Evolutionary conservation across 208 protist species (phyloP).

Genomic region (Crithidia fasciculata): DNA sequence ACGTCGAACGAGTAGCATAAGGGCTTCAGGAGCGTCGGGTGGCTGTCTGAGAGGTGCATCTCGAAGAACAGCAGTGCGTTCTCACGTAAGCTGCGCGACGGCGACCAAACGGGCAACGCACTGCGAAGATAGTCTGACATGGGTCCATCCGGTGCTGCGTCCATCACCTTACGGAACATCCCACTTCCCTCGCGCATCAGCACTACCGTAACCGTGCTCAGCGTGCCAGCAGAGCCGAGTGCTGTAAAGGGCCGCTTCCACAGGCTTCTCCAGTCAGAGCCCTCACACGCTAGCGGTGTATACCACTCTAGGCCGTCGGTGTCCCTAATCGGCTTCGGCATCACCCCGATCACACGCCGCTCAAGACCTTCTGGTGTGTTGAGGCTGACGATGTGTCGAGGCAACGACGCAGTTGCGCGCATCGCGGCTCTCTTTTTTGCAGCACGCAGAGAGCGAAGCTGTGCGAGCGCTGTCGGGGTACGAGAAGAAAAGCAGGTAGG

Average conservation of each 20-base stretch:
- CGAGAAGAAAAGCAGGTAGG: too few species aligned
- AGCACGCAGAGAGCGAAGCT: not conserved
- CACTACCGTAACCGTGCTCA: conserved; percentile 4
- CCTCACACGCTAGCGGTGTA: not conserved
- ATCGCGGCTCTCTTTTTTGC: too few species aligned
- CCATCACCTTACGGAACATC: not conserved
- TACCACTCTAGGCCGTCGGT: conserved; percentile 8
- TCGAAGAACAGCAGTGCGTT: too few species aligned
- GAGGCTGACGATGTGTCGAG: too few species aligned
- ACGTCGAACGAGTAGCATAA: too few species aligned
- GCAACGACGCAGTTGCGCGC: too few species aligned
- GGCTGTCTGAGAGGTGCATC: too few species aligned
- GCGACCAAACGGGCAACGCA: not conserved
- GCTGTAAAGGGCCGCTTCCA: not conserved
- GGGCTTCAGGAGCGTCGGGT: too few species aligned
- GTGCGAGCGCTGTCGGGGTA: not conserved
- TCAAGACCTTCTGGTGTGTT: too few species aligned
- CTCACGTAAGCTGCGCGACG: too few species aligned
- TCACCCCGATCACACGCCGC: too few species aligned
- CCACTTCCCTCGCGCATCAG: conserved; percentile 1
- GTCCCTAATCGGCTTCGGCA: not conserved
- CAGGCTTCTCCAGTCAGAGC: not conserved
- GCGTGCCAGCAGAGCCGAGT: conserved; percentile 4
- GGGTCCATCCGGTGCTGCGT: not conserved
- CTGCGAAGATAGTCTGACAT: conserved; percentile 6